Conservation (phyloP, 1,139 yeast species). For the Pichia sp. region DNA sequence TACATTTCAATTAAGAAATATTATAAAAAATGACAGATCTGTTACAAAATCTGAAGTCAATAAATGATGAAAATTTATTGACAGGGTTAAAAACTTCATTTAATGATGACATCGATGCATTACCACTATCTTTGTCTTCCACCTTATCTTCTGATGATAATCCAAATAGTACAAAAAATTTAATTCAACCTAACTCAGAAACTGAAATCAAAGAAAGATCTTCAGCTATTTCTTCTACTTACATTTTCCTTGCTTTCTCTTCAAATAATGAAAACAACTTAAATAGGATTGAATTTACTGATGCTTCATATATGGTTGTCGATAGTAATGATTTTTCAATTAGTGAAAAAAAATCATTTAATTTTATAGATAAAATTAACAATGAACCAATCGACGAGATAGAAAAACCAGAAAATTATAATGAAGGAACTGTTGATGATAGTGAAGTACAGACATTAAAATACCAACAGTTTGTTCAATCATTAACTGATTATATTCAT, state of each 20-base stretch:
- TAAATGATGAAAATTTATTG: background rate
- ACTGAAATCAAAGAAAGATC: too few relatives aligned
- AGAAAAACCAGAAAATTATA: too few relatives aligned
- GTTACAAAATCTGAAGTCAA: background rate
- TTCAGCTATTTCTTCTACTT: constrained; percentile 2
- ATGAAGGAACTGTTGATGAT: background rate
- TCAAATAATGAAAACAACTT: constrained; percentile 3
- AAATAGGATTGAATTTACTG: constrained; percentile 5
- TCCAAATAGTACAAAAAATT: background rate
- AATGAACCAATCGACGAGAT: background rate
- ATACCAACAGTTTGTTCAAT: constrained; percentile 6
- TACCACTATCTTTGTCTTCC: background rate
- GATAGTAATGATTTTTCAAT: constrained; percentile 1
- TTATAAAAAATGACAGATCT: background rate
- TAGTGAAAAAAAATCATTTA: background rate
- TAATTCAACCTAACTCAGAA: too few relatives aligned
- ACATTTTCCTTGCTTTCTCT: constrained; percentile 3
- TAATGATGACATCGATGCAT: background rate
- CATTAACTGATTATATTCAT: constrained; percentile 9
- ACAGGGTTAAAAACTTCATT: background rate
- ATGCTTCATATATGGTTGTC: constrained; percentile 6
- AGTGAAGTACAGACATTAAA: background rate
- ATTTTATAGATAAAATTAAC: background rate
- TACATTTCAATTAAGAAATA: background rate
- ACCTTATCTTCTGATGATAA: background rate